These are phyloP conservation scores for Neopestalotiopsis rosae DNA, from an alignment of 2,329 filamentous ascomycete genomes.

Conservation along the genomic window DNA sequence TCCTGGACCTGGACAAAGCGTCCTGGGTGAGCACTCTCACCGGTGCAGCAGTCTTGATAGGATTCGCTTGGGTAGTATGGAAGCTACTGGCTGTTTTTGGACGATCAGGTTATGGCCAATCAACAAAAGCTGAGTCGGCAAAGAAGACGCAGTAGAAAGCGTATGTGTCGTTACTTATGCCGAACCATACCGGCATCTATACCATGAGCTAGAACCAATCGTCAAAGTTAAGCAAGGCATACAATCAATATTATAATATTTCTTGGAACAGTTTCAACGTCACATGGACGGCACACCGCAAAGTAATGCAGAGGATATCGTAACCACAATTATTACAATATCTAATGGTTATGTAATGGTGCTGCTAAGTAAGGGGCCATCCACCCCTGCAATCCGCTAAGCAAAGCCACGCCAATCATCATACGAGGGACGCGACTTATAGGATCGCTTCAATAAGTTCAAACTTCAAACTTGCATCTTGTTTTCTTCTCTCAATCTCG, in stretches of 20 bases:
- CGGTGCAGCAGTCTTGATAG: constrained; percentile 61
- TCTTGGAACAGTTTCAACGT: too few relatives aligned
- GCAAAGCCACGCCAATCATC: constrained; percentile 12
- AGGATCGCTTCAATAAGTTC: constrained; percentile 8
- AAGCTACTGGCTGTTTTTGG: constrained; percentile 53
- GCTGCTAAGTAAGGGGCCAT: not conserved
- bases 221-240: too few relatives aligned
- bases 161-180: not conserved
- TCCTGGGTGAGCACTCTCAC: constrained; percentile 61
- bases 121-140: constrained; percentile 20
- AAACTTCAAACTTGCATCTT: constrained; percentile 8
- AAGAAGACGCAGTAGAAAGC: constrained; percentile 33
- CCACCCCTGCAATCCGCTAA: constrained; percentile 9
- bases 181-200: too few relatives aligned
- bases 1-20: constrained; percentile 60
- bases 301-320: too few relatives aligned
- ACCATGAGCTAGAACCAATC: too few relatives aligned
- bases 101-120: constrained; percentile 37
- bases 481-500: constrained; percentile 11
- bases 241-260: too few relatives aligned
- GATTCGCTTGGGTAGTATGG: constrained; percentile 74
- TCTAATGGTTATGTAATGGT: constrained; percentile 10
- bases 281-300: too few relatives aligned
- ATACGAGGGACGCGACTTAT: constrained; percentile 12
- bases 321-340: not conserved